Conservation (phyloP, 2,329 filamentous ascomycete genomes). For the Cladosporium sphaerospermum region DNA sequence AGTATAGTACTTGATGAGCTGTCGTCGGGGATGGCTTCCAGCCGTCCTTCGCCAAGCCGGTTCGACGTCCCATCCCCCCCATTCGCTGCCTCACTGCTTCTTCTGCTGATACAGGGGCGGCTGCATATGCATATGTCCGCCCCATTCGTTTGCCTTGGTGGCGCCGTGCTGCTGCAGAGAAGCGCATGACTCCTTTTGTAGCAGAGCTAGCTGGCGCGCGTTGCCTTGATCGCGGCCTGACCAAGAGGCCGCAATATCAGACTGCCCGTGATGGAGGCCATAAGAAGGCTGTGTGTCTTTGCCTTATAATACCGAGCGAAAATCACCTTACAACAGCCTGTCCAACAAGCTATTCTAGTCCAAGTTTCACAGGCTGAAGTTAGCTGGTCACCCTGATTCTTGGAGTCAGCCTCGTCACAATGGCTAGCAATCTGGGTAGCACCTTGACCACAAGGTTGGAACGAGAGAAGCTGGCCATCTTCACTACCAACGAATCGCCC, state of each 20-base stretch:
- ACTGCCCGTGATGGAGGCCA: too few species aligned
- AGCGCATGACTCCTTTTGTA: not conserved
- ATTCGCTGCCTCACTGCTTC: constrained; percentile 6
- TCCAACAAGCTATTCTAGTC: not conserved
- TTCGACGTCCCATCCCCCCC: not conserved
- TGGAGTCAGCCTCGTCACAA: not conserved
- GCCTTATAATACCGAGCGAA: too few species aligned
- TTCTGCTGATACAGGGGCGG: too few species aligned
- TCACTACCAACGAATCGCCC: constrained; percentile 28
- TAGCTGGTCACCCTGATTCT: too few species aligned
- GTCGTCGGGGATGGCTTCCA: not conserved
- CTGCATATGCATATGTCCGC: too few species aligned
- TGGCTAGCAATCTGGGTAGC: not conserved
- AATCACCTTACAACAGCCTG: too few species aligned
- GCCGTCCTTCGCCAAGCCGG: not conserved
- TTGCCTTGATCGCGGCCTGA: too few species aligned
- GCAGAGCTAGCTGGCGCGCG: too few species aligned
- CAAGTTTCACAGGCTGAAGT: not conserved
- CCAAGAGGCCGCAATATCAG: too few species aligned
- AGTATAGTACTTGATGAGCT: not conserved
- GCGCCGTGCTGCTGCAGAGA: not conserved
- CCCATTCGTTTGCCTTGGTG: constrained; percentile 1
- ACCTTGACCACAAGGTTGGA: constrained; percentile 19
- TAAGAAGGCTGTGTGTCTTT: too few species aligned
- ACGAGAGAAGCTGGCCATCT: constrained; percentile 33